Evolutionary conservation across 305 asterid species (phyloP).

Genomic region (Withania somnifera): DNA sequence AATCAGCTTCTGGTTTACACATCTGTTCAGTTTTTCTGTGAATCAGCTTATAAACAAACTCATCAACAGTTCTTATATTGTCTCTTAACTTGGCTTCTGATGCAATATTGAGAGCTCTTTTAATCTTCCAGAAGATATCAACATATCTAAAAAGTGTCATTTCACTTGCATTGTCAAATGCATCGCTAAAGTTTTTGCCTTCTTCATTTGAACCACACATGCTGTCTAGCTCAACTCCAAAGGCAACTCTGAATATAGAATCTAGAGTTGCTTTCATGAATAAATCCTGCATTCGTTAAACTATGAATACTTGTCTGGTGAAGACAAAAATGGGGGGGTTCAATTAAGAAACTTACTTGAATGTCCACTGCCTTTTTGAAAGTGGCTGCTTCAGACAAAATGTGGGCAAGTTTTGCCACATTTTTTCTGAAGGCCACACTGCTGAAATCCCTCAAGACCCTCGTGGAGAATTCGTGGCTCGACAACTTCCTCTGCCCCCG

Average conservation of each 20-base stretch:
- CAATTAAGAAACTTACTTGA: conserved; percentile 31
- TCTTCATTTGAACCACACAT: conserved; percentile 54
- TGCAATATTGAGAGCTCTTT: conserved; percentile 45
- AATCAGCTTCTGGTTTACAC: conserved; percentile 24
- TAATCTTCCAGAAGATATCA: conserved; percentile 57
- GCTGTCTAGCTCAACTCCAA: conserved; percentile 58
- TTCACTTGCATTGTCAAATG: conserved; percentile 69
- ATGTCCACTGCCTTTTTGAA: conserved; percentile 37
- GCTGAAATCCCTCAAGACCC: conserved; percentile 53
- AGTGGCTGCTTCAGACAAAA: conserved; percentile 29
- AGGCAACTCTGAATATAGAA: conserved; percentile 58
- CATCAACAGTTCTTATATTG: conserved; percentile 29
- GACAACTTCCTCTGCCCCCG: conserved; percentile 52
- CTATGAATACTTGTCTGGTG: not conserved
- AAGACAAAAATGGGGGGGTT: not conserved
- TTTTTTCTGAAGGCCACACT: conserved; percentile 35
- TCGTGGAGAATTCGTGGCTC: conserved; percentile 54
- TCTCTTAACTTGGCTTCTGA: conserved; percentile 49
- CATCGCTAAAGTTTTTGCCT: conserved; percentile 37
- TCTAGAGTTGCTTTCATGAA: conserved; percentile 66
- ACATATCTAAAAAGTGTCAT: conserved; percentile 45
- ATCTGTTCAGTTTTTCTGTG: conserved; percentile 32
- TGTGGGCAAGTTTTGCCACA: conserved; percentile 36
- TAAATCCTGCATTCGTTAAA: conserved; percentile 34
- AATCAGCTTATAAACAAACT: conserved; percentile 50